Percentiles rank a stretch among this genome's conserved stretches.
phyloP scores from a whole-genome alignment of 192 early-diverging fungal genomes.

The Coemansia sp. region DNA sequence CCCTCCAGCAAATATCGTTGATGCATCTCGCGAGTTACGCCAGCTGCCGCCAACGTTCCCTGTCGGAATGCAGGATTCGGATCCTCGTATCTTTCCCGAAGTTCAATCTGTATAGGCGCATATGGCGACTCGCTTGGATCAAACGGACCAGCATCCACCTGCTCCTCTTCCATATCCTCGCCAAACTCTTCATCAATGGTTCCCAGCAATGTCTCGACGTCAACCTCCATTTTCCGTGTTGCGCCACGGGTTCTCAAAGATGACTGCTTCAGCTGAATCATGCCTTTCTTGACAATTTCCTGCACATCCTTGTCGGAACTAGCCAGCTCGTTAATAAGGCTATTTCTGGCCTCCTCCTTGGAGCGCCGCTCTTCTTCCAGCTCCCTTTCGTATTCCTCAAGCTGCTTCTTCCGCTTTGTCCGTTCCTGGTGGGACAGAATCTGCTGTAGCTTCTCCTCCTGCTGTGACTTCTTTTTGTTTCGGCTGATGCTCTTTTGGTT shows the following conservation, averaged over 20 bases:
- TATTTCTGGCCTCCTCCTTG: constrained; percentile 64
- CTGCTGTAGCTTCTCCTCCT: constrained; percentile 58
- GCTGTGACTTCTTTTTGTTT: constrained; percentile 55
- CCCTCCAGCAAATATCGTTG: constrained; percentile 47
- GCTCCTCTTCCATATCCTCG: constrained; percentile 19
- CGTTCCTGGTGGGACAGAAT: constrained; percentile 55
- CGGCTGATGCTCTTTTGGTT: constrained; percentile 75
- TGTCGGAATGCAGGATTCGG: constrained; percentile 39
- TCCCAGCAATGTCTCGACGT: constrained; percentile 31
- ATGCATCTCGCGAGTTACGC: constrained; percentile 53
- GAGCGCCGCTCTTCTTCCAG: constrained; percentile 68
- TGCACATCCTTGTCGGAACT: constrained; percentile 48
- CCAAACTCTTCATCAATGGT: constrained; percentile 24
- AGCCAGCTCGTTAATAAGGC: constrained; percentile 70
- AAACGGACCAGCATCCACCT: constrained; percentile 25
- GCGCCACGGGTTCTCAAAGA: constrained; percentile 36
- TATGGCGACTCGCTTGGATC: constrained; percentile 50
- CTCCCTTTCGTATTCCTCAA: constrained; percentile 69
- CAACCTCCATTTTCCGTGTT: constrained; percentile 21
- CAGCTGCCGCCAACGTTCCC: constrained; percentile 36
- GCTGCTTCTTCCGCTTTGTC: constrained; percentile 53
- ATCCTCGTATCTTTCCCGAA: constrained; percentile 39
- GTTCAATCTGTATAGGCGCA: constrained; percentile 25
- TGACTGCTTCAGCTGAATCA: constrained; percentile 46
- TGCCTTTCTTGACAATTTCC: constrained; percentile 45